phyloP scores from a whole-genome alignment of 331 rosid genomes.

The Malus hybrid region DNA sequence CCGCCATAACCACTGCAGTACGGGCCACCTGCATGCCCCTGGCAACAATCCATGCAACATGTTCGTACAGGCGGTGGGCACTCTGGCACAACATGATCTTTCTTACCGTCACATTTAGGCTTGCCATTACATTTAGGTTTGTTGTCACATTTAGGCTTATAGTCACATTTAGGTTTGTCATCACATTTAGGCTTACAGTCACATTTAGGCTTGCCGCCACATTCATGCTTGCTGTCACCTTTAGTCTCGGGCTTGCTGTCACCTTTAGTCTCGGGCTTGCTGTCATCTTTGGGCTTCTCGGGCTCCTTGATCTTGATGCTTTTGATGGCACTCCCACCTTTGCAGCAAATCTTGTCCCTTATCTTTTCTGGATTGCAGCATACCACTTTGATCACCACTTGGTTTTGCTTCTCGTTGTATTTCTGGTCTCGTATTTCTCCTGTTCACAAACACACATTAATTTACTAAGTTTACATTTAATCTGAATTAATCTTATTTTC shows the following conservation, averaged over 20 bases:
- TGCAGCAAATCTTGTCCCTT: conserved; percentile 40
- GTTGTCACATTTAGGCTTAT: no score
- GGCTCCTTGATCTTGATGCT: conserved; percentile 46
- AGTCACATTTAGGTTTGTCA: no score
- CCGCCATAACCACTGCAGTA: conserved; percentile 17
- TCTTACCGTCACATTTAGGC: no score
- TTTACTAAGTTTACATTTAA: conserved; percentile 17
- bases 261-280: not conserved
- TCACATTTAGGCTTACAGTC: no score
- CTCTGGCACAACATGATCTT: no score
- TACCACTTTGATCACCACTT: conserved; percentile 53
- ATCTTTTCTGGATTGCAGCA: conserved; percentile 68
- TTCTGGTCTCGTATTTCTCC: conserved; percentile 49
- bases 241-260: no score
- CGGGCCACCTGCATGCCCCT: conserved; percentile 37
- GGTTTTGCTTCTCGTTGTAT: conserved; percentile 46
- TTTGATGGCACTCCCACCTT: conserved; percentile 46
- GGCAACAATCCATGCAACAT: conserved; percentile 19
- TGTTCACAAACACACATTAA: conserved; percentile 32
- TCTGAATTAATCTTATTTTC: no score
- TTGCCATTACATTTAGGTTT: no score
- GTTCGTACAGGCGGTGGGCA: conserved; percentile 6
- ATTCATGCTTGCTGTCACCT: no score
- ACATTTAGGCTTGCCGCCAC: no score
- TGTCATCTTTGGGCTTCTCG: not conserved